Evolutionary conservation across 257 asterid genomes (phyloP).

Genomic region (Datura wrightii): DNA sequence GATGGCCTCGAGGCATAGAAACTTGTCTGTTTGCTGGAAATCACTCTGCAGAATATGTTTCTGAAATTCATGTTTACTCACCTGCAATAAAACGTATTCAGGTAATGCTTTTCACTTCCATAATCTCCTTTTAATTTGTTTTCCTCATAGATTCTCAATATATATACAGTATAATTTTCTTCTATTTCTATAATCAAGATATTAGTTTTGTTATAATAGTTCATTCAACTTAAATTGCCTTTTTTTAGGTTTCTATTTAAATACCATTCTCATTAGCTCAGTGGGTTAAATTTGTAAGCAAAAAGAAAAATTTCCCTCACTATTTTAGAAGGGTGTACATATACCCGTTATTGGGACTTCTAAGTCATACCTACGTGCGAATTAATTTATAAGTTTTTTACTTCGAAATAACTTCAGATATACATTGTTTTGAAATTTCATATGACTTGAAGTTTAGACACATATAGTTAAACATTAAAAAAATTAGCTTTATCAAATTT

Average conservation of each 20-base stretch:
- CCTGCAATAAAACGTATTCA: constrained; percentile 41
- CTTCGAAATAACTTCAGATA: neutral
- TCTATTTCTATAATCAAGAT: neutral
- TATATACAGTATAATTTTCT: neutral
- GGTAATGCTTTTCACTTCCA: constrained; percentile 38
- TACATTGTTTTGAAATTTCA: neutral
- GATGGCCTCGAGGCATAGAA: constrained; percentile 43
- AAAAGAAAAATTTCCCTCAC: too few species aligned
- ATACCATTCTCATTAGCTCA: neutral
- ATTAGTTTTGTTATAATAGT: neutral
- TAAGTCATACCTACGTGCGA: neutral
- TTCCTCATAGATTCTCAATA: neutral
- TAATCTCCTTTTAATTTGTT: neutral
- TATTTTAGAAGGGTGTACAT: neutral
- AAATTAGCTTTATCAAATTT: neutral
- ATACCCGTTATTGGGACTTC: too few species aligned
- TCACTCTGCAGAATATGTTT: constrained; percentile 52
- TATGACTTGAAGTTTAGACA: neutral
- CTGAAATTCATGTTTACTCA: constrained; percentile 49
- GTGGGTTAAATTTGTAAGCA: neutral
- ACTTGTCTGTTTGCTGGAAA: constrained; percentile 48
- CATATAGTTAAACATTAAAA: too few species aligned
- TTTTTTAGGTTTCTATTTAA: neutral
- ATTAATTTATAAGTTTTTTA: too few species aligned
- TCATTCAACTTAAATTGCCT: neutral